Percentiles rank a stretch among this genome's conserved stretches.
phyloP scores from a whole-genome alignment of 2,329 filamentous ascomycete species.

The Neonectria punicea region DNA sequence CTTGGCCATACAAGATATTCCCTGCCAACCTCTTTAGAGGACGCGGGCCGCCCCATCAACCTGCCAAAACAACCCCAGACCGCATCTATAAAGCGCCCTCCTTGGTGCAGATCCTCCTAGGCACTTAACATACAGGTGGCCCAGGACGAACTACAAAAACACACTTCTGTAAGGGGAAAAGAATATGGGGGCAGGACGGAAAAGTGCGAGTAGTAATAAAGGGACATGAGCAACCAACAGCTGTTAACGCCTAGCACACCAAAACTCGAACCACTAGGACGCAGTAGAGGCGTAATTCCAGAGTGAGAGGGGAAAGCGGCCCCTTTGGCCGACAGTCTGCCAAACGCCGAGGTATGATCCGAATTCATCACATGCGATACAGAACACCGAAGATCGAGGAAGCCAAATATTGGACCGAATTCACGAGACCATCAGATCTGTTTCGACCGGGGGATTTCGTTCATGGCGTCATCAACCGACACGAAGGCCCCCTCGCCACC shows the following conservation, averaged over 20 bases:
- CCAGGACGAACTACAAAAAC: background rate
- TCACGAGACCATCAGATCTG: conserved; percentile 42
- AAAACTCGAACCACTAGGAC: background rate
- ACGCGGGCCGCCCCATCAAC: conserved; percentile 16
- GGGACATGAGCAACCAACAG: background rate
- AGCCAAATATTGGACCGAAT: conserved; percentile 1
- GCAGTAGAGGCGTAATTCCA: conserved; percentile 2
- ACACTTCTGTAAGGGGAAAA: background rate
- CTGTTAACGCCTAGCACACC: conserved; percentile 4
- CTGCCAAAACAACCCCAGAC: conserved; percentile 5
- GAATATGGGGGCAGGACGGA: background rate
- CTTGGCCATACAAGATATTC: conserved; percentile 16
- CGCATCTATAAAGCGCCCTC: conserved; percentile 14
- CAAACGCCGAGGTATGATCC: conserved; percentile 39
- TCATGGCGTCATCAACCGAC: conserved; percentile 64
- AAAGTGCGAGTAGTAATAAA: background rate
- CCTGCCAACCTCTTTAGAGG: conserved; percentile 19
- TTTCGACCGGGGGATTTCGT: conserved; percentile 55
- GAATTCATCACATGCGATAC: conserved; percentile 31
- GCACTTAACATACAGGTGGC: background rate
- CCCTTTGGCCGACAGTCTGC: conserved; percentile 18
- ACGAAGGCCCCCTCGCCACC: conserved; percentile 87
- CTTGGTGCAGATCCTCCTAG: background rate
- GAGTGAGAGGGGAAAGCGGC: conserved; percentile 1
- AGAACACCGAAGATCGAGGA: conserved; percentile 21